These are phyloP conservation scores for Tulasnella sp. DNA, from an alignment of 768 basidiomycete species.

Conservation along the genomic window DNA sequence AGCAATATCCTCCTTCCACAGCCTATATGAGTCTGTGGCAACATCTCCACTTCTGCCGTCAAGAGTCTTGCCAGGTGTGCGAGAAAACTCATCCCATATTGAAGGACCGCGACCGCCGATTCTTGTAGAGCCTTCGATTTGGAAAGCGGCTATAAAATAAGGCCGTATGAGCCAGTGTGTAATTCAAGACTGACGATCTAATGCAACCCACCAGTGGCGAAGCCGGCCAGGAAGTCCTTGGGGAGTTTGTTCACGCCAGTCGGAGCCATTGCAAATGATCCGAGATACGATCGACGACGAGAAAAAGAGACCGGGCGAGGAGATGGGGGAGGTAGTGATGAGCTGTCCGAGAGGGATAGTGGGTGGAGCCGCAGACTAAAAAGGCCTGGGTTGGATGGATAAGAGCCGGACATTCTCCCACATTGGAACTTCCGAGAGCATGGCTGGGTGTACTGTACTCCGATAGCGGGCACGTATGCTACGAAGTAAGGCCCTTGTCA, in stretches of 20 bases:
- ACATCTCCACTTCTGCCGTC: conserved; percentile 59
- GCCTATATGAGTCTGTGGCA: conserved; percentile 58
- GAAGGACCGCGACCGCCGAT: conserved; percentile 53
- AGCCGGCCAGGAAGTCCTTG: conserved; percentile 56
- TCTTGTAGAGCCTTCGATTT: conserved; percentile 58
- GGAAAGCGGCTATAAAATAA: conserved; percentile 44
- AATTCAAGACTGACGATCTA: conserved; percentile 11
- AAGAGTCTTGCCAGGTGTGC: conserved; percentile 51
- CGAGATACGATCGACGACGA: background rate
- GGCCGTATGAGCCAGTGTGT: background rate
- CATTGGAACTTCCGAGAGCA: no score
- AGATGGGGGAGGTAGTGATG: no score
- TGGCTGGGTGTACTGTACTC: no score
- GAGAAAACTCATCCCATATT: conserved; percentile 66
- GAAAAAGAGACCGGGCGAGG: no score
- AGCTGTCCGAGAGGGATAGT: no score
- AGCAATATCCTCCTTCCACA: conserved; percentile 56
- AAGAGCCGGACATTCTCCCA: no score
- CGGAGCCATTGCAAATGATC: background rate
- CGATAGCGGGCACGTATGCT: no score
- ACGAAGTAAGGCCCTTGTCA: no score
- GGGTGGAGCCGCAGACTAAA: no score
- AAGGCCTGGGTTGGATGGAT: no score
- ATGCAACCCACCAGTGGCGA: conserved; percentile 46
- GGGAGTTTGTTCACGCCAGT: conserved; percentile 32